phyloP scores from a whole-genome alignment of 345 rosid species.

The Pugionium dolabratum region DNA sequence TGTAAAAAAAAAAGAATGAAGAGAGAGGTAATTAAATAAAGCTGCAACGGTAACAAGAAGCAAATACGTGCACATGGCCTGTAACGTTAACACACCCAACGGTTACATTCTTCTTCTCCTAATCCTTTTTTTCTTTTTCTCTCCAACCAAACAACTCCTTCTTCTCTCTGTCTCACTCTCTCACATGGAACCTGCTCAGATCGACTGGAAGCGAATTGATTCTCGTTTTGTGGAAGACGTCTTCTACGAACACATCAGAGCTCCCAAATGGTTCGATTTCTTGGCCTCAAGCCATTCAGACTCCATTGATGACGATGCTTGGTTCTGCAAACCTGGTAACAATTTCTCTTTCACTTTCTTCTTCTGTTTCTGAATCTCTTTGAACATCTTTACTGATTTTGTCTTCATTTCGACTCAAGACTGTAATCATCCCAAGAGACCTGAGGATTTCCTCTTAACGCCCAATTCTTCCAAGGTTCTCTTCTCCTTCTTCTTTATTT shows the following conservation, averaged over 20 bases:
- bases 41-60: slow-evolving; percentile 45
- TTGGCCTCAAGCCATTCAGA: slow-evolving; percentile 41
- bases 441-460: slow-evolving; percentile 66
- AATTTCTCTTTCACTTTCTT: neutral
- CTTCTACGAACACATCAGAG: slow-evolving; percentile 74
- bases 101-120: slow-evolving; percentile 42
- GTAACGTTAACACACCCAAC: slow-evolving; percentile 39
- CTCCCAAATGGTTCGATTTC: slow-evolving; percentile 92
- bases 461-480: slow-evolving; percentile 46
- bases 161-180: neutral
- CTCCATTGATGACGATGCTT: slow-evolving; percentile 53
- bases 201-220: slow-evolving; percentile 85
- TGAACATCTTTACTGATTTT: neutral
- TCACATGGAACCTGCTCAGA: slow-evolving; percentile 83
- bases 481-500: slow-evolving; percentile 10
- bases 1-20: neutral
- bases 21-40: slow-evolving; percentile 27
- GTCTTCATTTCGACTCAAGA: slow-evolving; percentile 42
- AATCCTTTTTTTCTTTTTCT: slow-evolving; percentile 23
- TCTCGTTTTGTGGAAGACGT: slow-evolving; percentile 69
- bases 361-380: neutral
- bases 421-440: slow-evolving; percentile 83
- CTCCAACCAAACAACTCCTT: slow-evolving; percentile 16
- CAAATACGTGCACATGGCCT: slow-evolving; percentile 26
- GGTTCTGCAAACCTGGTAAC: slow-evolving; percentile 90